Base-by-base conservation (phyloP, 192 early-diverging fungal genomes). In the Backusella sp. region DNA sequence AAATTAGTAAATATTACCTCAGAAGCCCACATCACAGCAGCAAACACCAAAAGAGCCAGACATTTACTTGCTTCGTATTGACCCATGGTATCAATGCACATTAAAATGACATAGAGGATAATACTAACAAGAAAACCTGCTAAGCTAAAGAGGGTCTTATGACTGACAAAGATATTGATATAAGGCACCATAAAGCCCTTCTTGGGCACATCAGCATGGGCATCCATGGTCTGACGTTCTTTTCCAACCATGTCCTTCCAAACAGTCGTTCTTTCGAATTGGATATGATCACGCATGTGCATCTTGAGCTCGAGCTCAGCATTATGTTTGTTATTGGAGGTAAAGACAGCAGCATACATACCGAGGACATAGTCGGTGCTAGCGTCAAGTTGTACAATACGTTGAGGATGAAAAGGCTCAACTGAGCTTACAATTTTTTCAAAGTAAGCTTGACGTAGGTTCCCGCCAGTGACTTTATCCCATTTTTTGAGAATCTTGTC, bases 401-500 rank as follows among this genome's bases (percentile, higher is more conserved):
- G 84, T 39, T 85, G 76, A 5, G 82, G 56, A 23, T 80, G 78
- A 78, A 90, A 93, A 4, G 90, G 84, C 21, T 84, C 80, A 0
- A 87, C 76, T 2, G 71, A 41, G 19, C 88, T 86, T 4, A 93
- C 88, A n/a, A 83, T 80, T 35, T 80, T 80, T 34, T 77, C 68
- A 73, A 81, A 79, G 69, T 85, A 85, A 14, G 72, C 15, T 32
- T 49, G 28, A 36, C 80, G 56, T 17, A 82, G 76, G 21, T 75
- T 75, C 52, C 84, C 88, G 15, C 83, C 82, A 3, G 92, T 93
- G 6, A 97, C 91, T 78, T 97, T 97, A 84, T 97, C 95, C 82
- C 91, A 96, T 84, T 97, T 97, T 84, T 97, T 97, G 39, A 96
- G 82, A 79, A 96, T 94, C 82, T 97, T 97, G 86, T 84, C 80